phyloP scores from a whole-genome alignment of 2,329 filamentous ascomycete species.

The Ustulina deusta region DNA sequence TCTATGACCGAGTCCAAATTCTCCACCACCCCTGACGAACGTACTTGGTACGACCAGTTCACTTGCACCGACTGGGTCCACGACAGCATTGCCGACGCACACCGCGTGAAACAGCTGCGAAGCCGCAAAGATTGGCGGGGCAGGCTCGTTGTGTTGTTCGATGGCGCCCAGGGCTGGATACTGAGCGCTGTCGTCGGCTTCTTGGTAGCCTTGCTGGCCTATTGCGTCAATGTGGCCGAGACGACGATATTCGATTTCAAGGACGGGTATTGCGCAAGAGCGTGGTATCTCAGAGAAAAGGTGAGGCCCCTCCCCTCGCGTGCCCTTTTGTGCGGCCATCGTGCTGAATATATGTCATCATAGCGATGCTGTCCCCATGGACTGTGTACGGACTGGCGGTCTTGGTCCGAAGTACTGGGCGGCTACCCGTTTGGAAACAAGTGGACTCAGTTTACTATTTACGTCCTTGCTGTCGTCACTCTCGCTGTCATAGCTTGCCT shows the following conservation, averaged over 20 bases:
- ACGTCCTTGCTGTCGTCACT: conserved; percentile 76
- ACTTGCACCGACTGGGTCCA: conserved; percentile 98
- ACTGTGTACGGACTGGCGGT: conserved; percentile 67
- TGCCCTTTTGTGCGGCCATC: background rate
- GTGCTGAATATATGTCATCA: conserved; percentile 39
- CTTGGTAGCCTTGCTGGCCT: conserved; percentile 86
- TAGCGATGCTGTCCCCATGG: conserved; percentile 68
- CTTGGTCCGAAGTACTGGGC: conserved; percentile 65
- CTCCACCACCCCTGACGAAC: conserved; percentile 80
- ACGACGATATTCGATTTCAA: conserved; percentile 90
- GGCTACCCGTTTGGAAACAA: conserved; percentile 59
- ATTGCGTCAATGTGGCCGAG: conserved; percentile 89
- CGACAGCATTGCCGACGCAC: conserved; percentile 94
- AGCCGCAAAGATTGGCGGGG: conserved; percentile 86
- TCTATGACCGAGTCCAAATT: conserved; percentile 73
- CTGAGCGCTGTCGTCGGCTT: conserved; percentile 90
- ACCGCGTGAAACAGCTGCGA: conserved; percentile 85
- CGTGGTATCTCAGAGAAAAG: conserved; percentile 81
- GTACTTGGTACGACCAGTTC: conserved; percentile 99
- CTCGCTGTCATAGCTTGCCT: conserved; percentile 80
- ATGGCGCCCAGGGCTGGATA: conserved; percentile 94
- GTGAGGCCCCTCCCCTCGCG: conserved; percentile 51
- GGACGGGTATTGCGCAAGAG: conserved; percentile 80
- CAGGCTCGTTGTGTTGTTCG: conserved; percentile 79
- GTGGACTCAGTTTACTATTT: conserved; percentile 84